Evolutionary conservation across 1,284 basidiomycete species (phyloP).

Genomic region (Sanghuangporus sanghuang): DNA sequence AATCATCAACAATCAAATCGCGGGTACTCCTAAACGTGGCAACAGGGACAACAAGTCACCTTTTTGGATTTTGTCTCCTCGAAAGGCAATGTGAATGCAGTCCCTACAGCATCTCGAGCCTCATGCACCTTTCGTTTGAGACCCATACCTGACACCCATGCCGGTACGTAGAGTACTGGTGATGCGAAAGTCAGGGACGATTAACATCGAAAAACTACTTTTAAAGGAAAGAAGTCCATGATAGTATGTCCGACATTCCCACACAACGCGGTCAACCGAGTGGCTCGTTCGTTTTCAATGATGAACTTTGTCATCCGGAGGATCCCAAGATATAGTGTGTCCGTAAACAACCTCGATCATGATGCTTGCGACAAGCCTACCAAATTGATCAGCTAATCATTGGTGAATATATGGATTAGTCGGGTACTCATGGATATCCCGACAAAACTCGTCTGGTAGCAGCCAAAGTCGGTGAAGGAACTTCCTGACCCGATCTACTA

Average conservation of each 20-base stretch:
- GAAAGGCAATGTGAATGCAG: not conserved
- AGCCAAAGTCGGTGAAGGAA: constrained; percentile 22
- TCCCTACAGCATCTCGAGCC: not conserved
- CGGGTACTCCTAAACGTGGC: not conserved
- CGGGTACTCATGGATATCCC: constrained; percentile 24
- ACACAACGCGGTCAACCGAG: not conserved
- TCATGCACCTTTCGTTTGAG: constrained; percentile 5
- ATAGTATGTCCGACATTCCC: constrained; percentile 1
- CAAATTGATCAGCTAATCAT: not conserved
- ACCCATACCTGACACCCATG: constrained; percentile 9
- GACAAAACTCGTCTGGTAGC: constrained; percentile 21
- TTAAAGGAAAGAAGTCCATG: constrained; percentile 9
- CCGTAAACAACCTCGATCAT: constrained; percentile 2
- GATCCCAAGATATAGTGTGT: not conserved
- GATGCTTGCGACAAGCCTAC: not conserved
- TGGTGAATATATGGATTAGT: not conserved
- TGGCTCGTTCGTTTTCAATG: not conserved
- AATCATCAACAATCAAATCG: not conserved
- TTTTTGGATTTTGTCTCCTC: not conserved
- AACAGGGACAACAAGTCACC: not conserved
- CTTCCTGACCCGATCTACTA: constrained; percentile 22
- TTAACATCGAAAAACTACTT: not conserved
- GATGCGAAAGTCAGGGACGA: not conserved
- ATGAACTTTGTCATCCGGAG: not conserved
- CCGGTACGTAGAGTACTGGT: constrained; percentile 7